Evolutionary conservation across 2,329 filamentous ascomycete genomes (phyloP).

Genomic region (Colletotrichum cuscutae): DNA sequence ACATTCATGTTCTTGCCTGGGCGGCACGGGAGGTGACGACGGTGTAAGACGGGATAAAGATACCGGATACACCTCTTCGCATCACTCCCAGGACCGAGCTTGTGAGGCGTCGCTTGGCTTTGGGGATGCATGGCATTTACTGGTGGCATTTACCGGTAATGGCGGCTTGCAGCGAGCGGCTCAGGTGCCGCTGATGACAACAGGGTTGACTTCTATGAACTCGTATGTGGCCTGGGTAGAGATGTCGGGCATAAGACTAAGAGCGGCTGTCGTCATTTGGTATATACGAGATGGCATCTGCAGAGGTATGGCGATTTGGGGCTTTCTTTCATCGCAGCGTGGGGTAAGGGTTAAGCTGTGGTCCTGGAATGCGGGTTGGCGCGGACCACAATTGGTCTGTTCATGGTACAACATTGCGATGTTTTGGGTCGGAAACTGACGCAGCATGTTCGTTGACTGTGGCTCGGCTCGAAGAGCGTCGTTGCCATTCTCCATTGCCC

Average conservation of each 20-base stretch:
- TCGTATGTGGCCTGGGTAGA: no score
- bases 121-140: background rate
- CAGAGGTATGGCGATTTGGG: background rate
- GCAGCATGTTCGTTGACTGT: background rate
- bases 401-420: background rate
- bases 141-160: background rate
- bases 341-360: background rate
- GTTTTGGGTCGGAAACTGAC: background rate
- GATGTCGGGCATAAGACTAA: background rate
- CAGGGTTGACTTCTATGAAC: background rate
- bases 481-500: background rate
- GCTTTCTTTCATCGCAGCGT: background rate
- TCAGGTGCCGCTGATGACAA: background rate
- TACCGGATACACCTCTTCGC: background rate
- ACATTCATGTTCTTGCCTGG: background rate
- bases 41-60: background rate
- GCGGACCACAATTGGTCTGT: background rate
- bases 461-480: conserved; percentile 3
- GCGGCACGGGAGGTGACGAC: background rate
- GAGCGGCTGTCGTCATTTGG: background rate
- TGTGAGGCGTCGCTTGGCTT: background rate
- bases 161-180: background rate
- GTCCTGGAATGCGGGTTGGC: background rate
- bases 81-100: background rate
- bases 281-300: background rate